Evolutionary conservation across 2,329 filamentous ascomycete species (phyloP).

Genomic region (Bipolaris oryzae): DNA sequence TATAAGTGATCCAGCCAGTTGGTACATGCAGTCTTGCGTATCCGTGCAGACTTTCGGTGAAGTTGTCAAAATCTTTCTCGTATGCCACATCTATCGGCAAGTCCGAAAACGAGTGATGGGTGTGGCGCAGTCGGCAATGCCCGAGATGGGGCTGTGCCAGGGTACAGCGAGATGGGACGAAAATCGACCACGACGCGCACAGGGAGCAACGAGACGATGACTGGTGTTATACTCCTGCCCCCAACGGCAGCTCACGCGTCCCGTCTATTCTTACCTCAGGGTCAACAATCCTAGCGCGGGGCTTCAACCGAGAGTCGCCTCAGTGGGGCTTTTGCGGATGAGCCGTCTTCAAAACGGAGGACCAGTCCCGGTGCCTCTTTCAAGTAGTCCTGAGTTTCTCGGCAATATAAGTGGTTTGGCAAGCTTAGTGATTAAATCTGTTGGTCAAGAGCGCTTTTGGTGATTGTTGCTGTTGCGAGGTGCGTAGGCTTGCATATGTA

Average conservation of each 20-base stretch:
- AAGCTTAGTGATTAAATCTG: slow-evolving; percentile 22
- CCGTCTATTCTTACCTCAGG: slow-evolving; percentile 30
- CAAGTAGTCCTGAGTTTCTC: slow-evolving; percentile 27
- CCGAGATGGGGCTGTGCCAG: slow-evolving; percentile 42
- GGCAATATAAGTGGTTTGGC: slow-evolving; percentile 16
- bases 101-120: slow-evolving; percentile 30
- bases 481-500: slow-evolving; percentile 43
- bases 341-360: slow-evolving; percentile 31
- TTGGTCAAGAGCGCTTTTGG: slow-evolving; percentile 38
- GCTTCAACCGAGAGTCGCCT: slow-evolving; percentile 37
- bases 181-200: slow-evolving; percentile 36
- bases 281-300: slow-evolving; percentile 39
- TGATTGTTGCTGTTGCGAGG: slow-evolving; percentile 34
- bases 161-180: slow-evolving; percentile 27
- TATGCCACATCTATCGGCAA: slow-evolving; percentile 37
- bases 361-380: slow-evolving; percentile 27
- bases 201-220: slow-evolving; percentile 30
- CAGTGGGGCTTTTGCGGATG: slow-evolving; percentile 38
- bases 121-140: slow-evolving; percentile 41
- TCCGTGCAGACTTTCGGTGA: slow-evolving; percentile 40
- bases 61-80: slow-evolving; percentile 27
- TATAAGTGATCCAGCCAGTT: slow-evolving; percentile 40
- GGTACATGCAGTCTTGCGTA: slow-evolving; percentile 34
- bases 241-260: slow-evolving; percentile 33
- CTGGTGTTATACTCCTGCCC: slow-evolving; percentile 36